Conservation (phyloP, 495 filamentous ascomycete species). For the Bombardia bombarda region DNA sequence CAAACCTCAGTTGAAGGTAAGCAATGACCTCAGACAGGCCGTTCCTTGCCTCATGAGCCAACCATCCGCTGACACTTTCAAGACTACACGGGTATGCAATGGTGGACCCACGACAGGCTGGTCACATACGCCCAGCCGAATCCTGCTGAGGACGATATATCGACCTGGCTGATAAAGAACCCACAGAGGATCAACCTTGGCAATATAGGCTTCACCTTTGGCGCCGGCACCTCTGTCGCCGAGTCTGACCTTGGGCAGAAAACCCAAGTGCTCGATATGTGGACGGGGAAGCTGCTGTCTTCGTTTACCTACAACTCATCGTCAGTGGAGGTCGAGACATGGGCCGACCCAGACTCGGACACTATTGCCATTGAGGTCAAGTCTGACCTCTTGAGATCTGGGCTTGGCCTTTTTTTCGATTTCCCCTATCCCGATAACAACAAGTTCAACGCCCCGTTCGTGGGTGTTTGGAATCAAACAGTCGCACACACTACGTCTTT, state of each 20-base stretch:
- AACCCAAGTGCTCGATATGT: slow-evolving; percentile 40
- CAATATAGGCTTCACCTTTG: slow-evolving; percentile 39
- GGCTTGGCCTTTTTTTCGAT: slow-evolving; percentile 42
- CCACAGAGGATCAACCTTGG: slow-evolving; percentile 44
- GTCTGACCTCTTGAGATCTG: slow-evolving; percentile 28
- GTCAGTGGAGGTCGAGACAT: slow-evolving; percentile 34
- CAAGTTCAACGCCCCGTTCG: slow-evolving; percentile 42
- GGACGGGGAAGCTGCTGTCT: slow-evolving; percentile 38
- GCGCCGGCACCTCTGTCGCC: slow-evolving; percentile 26
- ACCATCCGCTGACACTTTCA: background rate
- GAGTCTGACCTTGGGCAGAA: slow-evolving; percentile 32
- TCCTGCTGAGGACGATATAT: slow-evolving; percentile 41
- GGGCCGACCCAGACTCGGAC: slow-evolving; percentile 38
- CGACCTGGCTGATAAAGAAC: slow-evolving; percentile 46
- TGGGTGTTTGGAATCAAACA: slow-evolving; percentile 39
- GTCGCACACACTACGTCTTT: slow-evolving; percentile 35
- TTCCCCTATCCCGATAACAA: slow-evolving; percentile 40
- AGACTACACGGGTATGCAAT: slow-evolving; percentile 40
- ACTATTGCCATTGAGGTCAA: slow-evolving; percentile 37
- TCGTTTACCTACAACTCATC: slow-evolving; percentile 34
- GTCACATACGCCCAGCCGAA: slow-evolving; percentile 47
- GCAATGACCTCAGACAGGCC: slow-evolving; percentile 2
- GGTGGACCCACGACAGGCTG: slow-evolving; percentile 48
- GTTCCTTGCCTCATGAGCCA: background rate
- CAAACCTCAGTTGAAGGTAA: slow-evolving; percentile 31